phyloP scores from a whole-genome alignment of 2,329 filamentous ascomycete species.

The Hortaea sp. region DNA sequence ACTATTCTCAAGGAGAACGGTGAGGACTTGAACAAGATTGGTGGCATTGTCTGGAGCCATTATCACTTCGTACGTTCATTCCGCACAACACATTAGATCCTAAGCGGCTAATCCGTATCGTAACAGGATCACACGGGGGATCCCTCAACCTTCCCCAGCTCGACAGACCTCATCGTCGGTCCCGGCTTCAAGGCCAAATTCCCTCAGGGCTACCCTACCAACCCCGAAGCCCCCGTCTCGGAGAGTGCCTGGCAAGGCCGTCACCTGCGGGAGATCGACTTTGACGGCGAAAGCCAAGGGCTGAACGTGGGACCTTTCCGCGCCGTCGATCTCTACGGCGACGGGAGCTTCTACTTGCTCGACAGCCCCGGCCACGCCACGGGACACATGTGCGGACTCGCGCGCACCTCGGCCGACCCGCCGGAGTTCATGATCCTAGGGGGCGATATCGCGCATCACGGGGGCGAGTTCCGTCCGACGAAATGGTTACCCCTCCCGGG shows the following conservation, averaged over 20 bases:
- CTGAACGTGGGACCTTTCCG: constrained; percentile 33
- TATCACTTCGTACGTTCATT: constrained; percentile 11
- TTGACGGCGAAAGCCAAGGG: constrained; percentile 19
- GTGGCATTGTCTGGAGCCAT: constrained; percentile 25
- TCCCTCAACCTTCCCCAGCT: constrained; percentile 30
- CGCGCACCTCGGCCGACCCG: constrained; percentile 27
- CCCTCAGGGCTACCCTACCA: constrained; percentile 32
- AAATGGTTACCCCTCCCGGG: constrained; percentile 30
- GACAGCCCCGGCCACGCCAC: constrained; percentile 43
- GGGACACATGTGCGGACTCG: constrained; percentile 41
- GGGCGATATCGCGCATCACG: constrained; percentile 38
- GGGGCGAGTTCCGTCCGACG: constrained; percentile 37
- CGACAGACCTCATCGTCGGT: constrained; percentile 35
- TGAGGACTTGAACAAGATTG: constrained; percentile 27
- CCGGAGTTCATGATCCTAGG: constrained; percentile 40
- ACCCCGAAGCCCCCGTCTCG: constrained; percentile 24
- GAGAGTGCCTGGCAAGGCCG: constrained; percentile 30
- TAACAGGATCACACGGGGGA: constrained; percentile 32
- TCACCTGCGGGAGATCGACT: constrained; percentile 25
- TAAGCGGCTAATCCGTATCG: constrained; percentile 1
- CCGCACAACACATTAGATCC: no score
- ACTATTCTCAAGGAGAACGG: constrained; percentile 32
- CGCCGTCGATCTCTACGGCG: constrained; percentile 44
- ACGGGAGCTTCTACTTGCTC: constrained; percentile 46
- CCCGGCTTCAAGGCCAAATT: constrained; percentile 33